Base-by-base conservation (phyloP, 1,284 basidiomycete genomes). In the Quambalaria eucalypti region DNA sequence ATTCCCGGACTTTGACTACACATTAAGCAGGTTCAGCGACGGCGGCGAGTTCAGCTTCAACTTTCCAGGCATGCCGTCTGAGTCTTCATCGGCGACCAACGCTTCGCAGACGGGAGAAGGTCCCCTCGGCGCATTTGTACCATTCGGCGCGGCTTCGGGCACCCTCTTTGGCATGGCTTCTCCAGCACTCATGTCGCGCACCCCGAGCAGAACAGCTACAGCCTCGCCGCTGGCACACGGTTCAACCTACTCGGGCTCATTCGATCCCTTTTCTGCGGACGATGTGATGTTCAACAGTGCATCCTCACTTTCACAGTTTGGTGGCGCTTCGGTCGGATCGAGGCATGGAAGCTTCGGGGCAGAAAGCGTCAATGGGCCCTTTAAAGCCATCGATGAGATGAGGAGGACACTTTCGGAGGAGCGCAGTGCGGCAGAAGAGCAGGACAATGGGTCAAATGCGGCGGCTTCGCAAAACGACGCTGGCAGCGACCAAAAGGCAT, bases 31-130 rank as follows among this genome's bases (percentile, higher is more conserved):
- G 31, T 68, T 71, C 56, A 52, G 59, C 40, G 65, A 72, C 29
- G 71, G 72, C 50, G 51, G 46, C n/a, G 71, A 71, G 30, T 74
- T 74, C 54, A 59, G 62, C 46, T 73, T 74, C 61, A 64, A 68
- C 55, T 46, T 73, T 42, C 59, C 61, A 28, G 63, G 57, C 33
- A 19, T 52, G 28, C n/a, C n/a, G n/a, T n/a, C n/a, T n/a, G n/a
- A n/a, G n/a, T 19, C 54, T 10, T 8, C 39, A 16, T n/a, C 14
- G 25, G 42, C 53, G 1, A 36, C 38, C 36, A 29, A 28, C 10
- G 38, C 19, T 21, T 12, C 21, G 21, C 10, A 29, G 7, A 54
- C 19, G 8, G 48, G 8, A 16, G 53, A 31, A 16, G n/a, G 23
- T 19, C 53, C 52, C 10, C 19, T 52, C 6, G 39, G 28, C 47